A percentile compares a stretch with the other conserved stretches of the same genome.
These are phyloP conservation scores for Macrocystidia cucumis DNA, from an alignment of 1,284 basidiomycete species.

Conservation along the genomic window DNA sequence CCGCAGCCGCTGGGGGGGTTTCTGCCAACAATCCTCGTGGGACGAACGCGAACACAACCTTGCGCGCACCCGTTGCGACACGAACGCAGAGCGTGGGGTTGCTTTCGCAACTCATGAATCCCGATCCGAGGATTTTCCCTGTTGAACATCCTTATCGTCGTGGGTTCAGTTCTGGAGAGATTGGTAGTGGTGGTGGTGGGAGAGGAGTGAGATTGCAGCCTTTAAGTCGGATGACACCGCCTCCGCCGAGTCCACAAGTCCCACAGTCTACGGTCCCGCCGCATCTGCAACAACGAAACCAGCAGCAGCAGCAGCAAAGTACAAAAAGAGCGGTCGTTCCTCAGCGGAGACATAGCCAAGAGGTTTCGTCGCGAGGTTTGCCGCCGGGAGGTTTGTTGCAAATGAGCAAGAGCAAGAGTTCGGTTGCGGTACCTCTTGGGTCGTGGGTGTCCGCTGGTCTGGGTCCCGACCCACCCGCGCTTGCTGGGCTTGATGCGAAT, in stretches of 20 bases:
- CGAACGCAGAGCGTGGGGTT: slow-evolving; percentile 39
- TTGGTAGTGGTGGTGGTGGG: slow-evolving; percentile 12
- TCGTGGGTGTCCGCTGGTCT: slow-evolving; percentile 45
- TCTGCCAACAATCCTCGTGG: slow-evolving; percentile 50
- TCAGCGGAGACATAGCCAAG: background rate
- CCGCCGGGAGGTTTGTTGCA: slow-evolving; percentile 3
- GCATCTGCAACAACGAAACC: background rate
- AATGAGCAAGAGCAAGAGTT: slow-evolving; percentile 54
- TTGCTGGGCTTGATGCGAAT: slow-evolving; percentile 11
- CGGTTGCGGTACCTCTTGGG: slow-evolving; percentile 55
- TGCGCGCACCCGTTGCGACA: no score
- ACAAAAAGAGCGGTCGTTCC: background rate
- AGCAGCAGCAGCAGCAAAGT: background rate
- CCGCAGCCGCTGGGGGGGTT: background rate
- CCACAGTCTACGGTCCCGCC: background rate
- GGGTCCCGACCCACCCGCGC: slow-evolving; percentile 13
- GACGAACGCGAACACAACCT: no score
- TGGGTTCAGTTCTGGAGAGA: slow-evolving; percentile 40
- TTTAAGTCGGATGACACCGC: no score
- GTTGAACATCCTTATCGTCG: slow-evolving; percentile 48
- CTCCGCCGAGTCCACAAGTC: background rate
- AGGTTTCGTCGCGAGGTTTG: background rate
- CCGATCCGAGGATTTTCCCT: slow-evolving; percentile 54
- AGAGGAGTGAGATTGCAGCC: slow-evolving; percentile 4
- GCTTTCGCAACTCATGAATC: slow-evolving; percentile 62